Evolutionary conservation across 2,329 filamentous ascomycete genomes (phyloP).

Genomic region (Calonectria henricotiae): DNA sequence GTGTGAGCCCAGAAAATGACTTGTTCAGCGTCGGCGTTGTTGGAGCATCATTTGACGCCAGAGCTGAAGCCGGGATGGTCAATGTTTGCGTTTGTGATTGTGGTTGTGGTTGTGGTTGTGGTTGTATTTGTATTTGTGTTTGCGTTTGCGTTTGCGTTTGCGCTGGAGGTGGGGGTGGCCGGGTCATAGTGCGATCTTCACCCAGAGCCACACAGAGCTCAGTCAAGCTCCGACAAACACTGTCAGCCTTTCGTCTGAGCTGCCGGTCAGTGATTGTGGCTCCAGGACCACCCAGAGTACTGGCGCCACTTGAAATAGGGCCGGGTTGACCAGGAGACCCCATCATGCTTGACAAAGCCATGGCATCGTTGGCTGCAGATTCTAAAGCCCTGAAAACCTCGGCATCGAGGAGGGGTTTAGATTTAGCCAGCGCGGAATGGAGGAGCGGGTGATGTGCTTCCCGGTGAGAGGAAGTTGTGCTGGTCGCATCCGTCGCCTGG

Average conservation of each 20-base stretch:
- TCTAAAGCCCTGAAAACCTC: slow-evolving; percentile 87
- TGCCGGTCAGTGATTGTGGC: slow-evolving; percentile 82
- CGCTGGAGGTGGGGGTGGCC: slow-evolving; percentile 50
- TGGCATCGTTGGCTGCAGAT: slow-evolving; percentile 84
- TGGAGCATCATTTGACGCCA: slow-evolving; percentile 50
- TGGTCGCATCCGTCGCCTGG: slow-evolving; percentile 58
- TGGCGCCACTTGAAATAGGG: slow-evolving; percentile 78
- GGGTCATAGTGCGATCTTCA: slow-evolving; percentile 67
- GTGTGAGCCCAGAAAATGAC: slow-evolving; percentile 57
- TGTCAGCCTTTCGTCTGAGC: slow-evolving; percentile 90
- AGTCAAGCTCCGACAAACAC: slow-evolving; percentile 91
- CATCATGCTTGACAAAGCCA: slow-evolving; percentile 85
- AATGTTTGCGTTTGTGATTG: slow-evolving; percentile 53
- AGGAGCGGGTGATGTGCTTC: slow-evolving; percentile 87
- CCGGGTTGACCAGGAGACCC: slow-evolving; percentile 79
- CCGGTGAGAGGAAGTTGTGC: slow-evolving; percentile 62
- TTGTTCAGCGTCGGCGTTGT: slow-evolving; percentile 66
- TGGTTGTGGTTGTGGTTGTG: slow-evolving; percentile 56
- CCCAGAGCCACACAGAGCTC: slow-evolving; percentile 91
- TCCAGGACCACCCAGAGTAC: slow-evolving; percentile 69
- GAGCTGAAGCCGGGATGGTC: slow-evolving; percentile 41
- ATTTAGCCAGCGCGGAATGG: slow-evolving; percentile 85
- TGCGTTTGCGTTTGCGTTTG: slow-evolving; percentile 55
- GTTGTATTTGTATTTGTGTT: slow-evolving; percentile 53
- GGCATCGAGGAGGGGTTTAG: slow-evolving; percentile 77